Evolutionary conservation across 1,139 yeast genomes (phyloP).

Genomic region (Sugiyamaella neomexicana): DNA sequence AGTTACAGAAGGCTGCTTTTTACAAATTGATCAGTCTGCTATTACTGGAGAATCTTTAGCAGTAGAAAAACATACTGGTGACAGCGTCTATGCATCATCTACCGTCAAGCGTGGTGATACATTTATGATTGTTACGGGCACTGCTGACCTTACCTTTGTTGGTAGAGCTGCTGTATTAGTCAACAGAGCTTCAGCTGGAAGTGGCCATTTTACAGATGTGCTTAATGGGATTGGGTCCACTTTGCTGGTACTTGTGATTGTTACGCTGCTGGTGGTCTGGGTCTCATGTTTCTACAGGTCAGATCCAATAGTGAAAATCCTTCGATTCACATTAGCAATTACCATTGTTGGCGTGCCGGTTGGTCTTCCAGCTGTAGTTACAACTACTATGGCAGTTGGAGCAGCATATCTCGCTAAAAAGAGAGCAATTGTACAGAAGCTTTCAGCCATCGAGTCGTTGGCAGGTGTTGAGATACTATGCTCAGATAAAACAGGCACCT

Average conservation of each 20-base stretch:
- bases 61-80: constrained; percentile 90
- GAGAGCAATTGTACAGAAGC: constrained; percentile 97
- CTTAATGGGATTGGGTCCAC: constrained; percentile 97
- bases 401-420: constrained; percentile 99
- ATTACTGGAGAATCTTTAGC: constrained; percentile 98
- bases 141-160: constrained; percentile 90
- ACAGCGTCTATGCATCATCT: constrained; percentile 87
- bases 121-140: constrained; percentile 91
- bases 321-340: constrained; percentile 90
- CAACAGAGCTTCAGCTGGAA: constrained; percentile 90
- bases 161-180: constrained; percentile 98
- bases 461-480: constrained; percentile 99
- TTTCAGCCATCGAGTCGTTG: constrained; percentile 96
- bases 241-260: constrained; percentile 83
- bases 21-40: constrained; percentile 97
- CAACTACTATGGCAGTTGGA: constrained; percentile 99
- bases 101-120: constrained; percentile 98
- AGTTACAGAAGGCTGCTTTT: constrained; percentile 63
- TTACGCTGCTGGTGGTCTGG: constrained; percentile 89
- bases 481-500: constrained; percentile 99
- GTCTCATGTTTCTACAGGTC: constrained; percentile 94
- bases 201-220: constrained; percentile 97
- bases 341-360: constrained; percentile 99
- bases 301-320: constrained; percentile 80
- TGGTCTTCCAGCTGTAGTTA: constrained; percentile 99